These are phyloP conservation scores for Candida sp. DNA, from an alignment of 1,139 yeast genomes.

Conservation along the genomic window DNA sequence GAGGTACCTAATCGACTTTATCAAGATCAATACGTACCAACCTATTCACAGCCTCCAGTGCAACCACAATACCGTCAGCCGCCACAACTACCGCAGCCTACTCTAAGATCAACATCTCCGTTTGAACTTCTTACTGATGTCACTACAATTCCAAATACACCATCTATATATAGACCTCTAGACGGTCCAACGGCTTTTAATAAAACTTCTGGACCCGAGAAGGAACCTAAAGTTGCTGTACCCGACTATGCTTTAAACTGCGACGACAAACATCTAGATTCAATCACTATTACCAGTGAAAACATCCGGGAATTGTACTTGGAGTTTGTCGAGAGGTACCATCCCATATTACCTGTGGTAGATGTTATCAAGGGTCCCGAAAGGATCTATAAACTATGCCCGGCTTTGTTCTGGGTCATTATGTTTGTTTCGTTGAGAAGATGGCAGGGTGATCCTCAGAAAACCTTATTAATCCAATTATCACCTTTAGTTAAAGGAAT, in stretches of 20 bases:
- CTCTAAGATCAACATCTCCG: neutral
- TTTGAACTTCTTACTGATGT: slow-evolving; percentile 9
- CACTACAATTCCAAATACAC: slow-evolving; percentile 30
- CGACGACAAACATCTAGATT: slow-evolving; percentile 65
- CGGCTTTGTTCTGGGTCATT: slow-evolving; percentile 91
- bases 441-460: slow-evolving; percentile 36
- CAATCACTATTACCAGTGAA: slow-evolving; percentile 55
- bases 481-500: slow-evolving; percentile 73
- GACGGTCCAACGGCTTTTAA: slow-evolving; percentile 2
- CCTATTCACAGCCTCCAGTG: neutral
- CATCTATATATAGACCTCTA: slow-evolving; percentile 20
- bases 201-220: neutral
- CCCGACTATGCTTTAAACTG: slow-evolving; percentile 47
- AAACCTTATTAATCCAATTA: slow-evolving; percentile 44
- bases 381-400: slow-evolving; percentile 70
- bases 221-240: slow-evolving; percentile 12
- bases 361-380: slow-evolving; percentile 83
- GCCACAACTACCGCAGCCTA: slow-evolving; percentile 4
- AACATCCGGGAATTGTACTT: slow-evolving; percentile 62
- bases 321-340: slow-evolving; percentile 75
- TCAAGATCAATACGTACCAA: neutral
- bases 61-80: slow-evolving; percentile 3
- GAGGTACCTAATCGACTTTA: neutral
- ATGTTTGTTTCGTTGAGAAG: slow-evolving; percentile 80
- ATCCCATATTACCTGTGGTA: slow-evolving; percentile 83